phyloP scores from a whole-genome alignment of 2,329 filamentous ascomycete genomes.

The Trichoderma endophyticum region DNA sequence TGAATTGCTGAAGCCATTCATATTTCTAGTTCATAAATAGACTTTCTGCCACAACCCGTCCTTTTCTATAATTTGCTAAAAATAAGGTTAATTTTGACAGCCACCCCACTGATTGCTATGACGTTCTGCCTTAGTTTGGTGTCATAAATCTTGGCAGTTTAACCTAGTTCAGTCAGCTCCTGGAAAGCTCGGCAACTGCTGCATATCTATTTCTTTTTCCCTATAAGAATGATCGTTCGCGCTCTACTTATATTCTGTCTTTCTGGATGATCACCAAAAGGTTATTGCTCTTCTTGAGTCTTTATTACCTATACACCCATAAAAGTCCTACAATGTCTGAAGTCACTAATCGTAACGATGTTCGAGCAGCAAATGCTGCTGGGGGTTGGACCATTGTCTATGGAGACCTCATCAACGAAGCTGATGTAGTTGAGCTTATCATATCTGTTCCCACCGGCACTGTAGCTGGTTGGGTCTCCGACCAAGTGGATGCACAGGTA shows the following conservation, averaged over 20 bases:
- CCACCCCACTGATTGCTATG: neutral
- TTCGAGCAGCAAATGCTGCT: neutral
- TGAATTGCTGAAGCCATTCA: neutral
- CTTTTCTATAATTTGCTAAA: neutral
- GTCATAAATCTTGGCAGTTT: neutral
- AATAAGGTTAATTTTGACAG: neutral
- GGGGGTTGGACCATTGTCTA: neutral
- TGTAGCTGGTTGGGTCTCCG: neutral
- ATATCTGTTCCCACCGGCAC: neutral
- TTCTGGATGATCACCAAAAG: neutral
- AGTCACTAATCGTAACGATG: neutral
- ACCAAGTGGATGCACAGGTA: neutral
- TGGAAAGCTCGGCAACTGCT: neutral
- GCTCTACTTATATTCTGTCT: neutral
- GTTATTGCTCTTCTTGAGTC: neutral
- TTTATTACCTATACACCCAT: neutral
- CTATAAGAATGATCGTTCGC: neutral
- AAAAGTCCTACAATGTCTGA: neutral
- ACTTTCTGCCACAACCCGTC: neutral
- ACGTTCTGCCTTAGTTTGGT: neutral
- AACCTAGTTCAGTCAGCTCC: neutral
- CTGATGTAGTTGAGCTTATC: neutral
- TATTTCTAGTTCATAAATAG: neutral
- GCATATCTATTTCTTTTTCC: neutral
- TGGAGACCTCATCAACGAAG: neutral